These are phyloP conservation scores for Tephrocybe sp. DNA, from an alignment of 768 basidiomycete species.

Conservation along the genomic window DNA sequence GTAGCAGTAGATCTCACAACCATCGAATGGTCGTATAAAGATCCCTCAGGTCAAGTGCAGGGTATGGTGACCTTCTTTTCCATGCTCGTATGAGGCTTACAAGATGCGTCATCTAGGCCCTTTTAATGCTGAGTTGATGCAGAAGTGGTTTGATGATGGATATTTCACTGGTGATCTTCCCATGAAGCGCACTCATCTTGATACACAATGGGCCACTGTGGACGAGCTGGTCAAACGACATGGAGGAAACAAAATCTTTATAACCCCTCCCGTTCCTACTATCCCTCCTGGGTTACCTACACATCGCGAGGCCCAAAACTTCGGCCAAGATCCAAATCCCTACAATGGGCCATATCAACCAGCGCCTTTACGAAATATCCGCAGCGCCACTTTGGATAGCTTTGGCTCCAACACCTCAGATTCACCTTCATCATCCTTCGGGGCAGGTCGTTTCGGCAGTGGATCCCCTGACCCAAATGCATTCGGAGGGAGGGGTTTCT, in stretches of 20 bases:
- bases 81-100: constrained; percentile 6
- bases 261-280: constrained; percentile 43
- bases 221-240: constrained; percentile 54
- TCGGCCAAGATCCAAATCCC: constrained; percentile 37
- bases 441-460: constrained; percentile 59
- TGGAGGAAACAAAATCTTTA: constrained; percentile 58
- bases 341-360: constrained; percentile 65
- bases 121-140: constrained; percentile 87
- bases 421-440: constrained; percentile 72
- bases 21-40: constrained; percentile 89
- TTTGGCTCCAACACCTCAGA: constrained; percentile 62
- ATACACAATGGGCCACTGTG: constrained; percentile 65
- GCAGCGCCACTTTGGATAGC: constrained; percentile 63
- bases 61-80: constrained; percentile 44
- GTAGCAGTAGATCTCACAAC: constrained; percentile 51
- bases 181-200: constrained; percentile 76
- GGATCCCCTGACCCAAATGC: constrained; percentile 67
- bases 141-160: constrained; percentile 89
- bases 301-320: constrained; percentile 46
- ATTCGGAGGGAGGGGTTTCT: constrained; percentile 48
- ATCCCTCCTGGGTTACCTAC: constrained; percentile 51
- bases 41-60: constrained; percentile 90
- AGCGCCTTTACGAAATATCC: constrained; percentile 56
- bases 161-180: constrained; percentile 84
- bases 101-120: constrained; percentile 54